Base-by-base conservation (phyloP, 495 filamentous ascomycete genomes). In the Penicillium cinerascens region DNA sequence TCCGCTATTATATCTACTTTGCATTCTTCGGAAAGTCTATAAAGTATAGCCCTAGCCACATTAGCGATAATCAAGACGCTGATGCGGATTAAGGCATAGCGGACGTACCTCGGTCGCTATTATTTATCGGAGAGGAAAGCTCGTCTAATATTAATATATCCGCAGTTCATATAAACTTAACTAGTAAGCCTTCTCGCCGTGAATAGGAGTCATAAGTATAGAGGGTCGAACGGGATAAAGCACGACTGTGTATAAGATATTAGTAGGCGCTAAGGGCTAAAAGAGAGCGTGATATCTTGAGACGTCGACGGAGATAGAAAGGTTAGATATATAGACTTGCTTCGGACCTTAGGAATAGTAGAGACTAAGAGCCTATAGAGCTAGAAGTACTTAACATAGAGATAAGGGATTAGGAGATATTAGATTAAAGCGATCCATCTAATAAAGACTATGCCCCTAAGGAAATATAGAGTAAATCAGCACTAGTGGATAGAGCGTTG, bases 1-100 rank as follows among this genome's bases (percentile, higher is more conserved):
- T 74, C 15, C 42, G 60, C 37, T 56, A 51, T 22, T 65, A 51
- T 43, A 52, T 72, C 9, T 74, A 70, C 56, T 69, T 44, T 44
- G 2, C 6, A 44, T 44, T 44, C 22, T 44, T 44, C 42, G 42
- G 42, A n/a, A 44, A 23, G 17, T 18, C 42, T 23, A 44, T 4
- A 44, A 3, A 1, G 18, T n/a, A n/a, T n/a, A n/a, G n/a, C n/a
- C n/a, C n/a, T n/a, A n/a, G n/a, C n/a, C n/a, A n/a, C n/a, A n/a
- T n/a, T n/a, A n/a, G n/a, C n/a, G 7, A 44, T n/a, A 4, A 23
- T 21, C 42, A 0, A 4, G 23, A 13, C 22, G 16, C 42, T n/a
- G 18, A 44, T 44, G 9, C 16, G 22, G 42, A 44, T 15, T 8
- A 22, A 1, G 0, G 3, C 6, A 44, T 44, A 23, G 42, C 16